Percentiles rank a stretch among this genome's conserved stretches.
These are phyloP conservation scores for Globisporangium paddicum DNA, from an alignment of 352 stramenopile species.

Conservation along the genomic window DNA sequence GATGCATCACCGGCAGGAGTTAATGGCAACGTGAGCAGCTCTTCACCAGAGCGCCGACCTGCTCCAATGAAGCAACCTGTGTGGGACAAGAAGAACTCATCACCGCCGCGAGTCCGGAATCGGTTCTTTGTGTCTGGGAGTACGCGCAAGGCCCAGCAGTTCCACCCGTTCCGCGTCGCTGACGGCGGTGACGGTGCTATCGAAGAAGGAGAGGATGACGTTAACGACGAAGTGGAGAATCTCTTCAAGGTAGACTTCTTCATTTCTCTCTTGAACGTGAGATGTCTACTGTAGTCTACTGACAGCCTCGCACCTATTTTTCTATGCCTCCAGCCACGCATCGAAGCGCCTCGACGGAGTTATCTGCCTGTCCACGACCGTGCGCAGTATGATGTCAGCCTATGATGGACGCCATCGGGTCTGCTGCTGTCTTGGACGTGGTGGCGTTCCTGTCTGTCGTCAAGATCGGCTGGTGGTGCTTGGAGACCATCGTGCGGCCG, in stretches of 20 bases:
- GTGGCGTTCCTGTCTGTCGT: background rate
- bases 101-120: constrained; percentile 33
- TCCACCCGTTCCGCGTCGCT: background rate
- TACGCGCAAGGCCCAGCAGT: background rate
- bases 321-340: constrained; percentile 4
- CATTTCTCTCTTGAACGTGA: too few relatives aligned
- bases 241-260: constrained; percentile 11
- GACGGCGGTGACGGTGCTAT: background rate
- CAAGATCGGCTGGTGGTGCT: constrained; percentile 1
- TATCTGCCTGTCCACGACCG: constrained; percentile 14
- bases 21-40: background rate
- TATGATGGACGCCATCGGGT: constrained; percentile 6
- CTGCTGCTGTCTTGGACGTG: background rate
- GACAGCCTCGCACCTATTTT: background rate
- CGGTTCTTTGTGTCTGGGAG: constrained; percentile 18
- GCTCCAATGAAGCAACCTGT: constrained; percentile 13
- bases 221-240: constrained; percentile 14
- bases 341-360: constrained; percentile 24
- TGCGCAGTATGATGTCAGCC: background rate
- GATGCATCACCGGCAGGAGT: background rate
- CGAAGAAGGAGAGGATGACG: constrained; percentile 6
- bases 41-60: constrained; percentile 1
- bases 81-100: constrained; percentile 23
- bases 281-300: too few relatives aligned
- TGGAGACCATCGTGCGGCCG: constrained; percentile 60